Evolutionary conservation across 73 alveolate genomes (phyloP), one percentile per base, ranked within the genome.

Genomic region (Symbiodinium natans): DNA sequence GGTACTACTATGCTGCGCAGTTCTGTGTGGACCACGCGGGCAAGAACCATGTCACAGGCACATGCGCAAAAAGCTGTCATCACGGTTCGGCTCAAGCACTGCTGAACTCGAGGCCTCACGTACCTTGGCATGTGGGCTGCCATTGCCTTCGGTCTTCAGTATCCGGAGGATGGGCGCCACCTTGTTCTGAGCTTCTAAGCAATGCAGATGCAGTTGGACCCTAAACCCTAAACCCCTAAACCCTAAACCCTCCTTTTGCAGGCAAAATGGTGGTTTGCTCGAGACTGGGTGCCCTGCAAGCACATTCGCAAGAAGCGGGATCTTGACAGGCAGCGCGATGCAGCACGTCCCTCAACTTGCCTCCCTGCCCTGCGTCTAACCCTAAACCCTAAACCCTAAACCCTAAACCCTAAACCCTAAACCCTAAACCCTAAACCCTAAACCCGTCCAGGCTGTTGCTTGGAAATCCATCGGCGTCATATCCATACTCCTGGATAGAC

Each of bases 281-380:
- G 97, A 21, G 97, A 90, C n/a, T 90, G 97, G 97, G 88, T 82
- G 27, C 97, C 97, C 43, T 90, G 97, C 87, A 43, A 85, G 25
- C 73, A 90, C 38, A 87, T 88, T n/a, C 97, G 97, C 23, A 63
- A 84, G 33, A 90, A 90, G 77, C 87, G 88, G 3, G 97, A 90
- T 29, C 39, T 90, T 84, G 97, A 90, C 97, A 90, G 97, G 97
- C 75, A 34, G 29, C 40, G 13, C n/a, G 29, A 59, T 8, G 33
- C 34, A 4, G 5, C 34, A 59, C 33, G 33, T 21, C 33, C 33
- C 15, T 6, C 5, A 4, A 25, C 36, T 19, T 8, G 33, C 77
- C 8, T 59, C 33, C 29, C 15, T 46, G 59, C 59, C 59, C 13
- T 46, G 59, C 59, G 63, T 8, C 63, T 17, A 48, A 17, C 63